phyloP scores from a whole-genome alignment of 805 yeast species.

The Kodamaea hsintzibuensis region DNA sequence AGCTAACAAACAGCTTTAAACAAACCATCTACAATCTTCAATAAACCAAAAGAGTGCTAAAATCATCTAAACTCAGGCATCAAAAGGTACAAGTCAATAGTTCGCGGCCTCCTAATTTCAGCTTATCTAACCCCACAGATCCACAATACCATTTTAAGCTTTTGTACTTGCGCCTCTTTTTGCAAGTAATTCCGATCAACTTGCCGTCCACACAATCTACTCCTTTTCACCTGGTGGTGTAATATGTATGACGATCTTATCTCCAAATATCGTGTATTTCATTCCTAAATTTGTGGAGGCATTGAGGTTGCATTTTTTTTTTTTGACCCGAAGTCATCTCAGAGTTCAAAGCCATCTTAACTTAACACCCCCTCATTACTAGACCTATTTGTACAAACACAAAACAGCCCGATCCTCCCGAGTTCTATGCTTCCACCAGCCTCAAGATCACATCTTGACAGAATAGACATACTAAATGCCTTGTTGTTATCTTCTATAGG shows the following conservation, averaged over 20 bases:
- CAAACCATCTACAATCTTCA: neutral
- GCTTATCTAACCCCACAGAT: neutral
- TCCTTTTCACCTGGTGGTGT: neutral
- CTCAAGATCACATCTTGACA: too few species aligned
- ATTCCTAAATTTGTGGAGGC: too few species aligned
- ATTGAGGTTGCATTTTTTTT: too few species aligned
- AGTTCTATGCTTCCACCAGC: too few species aligned
- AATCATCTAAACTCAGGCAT: neutral
- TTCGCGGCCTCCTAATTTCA: neutral
- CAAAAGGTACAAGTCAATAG: neutral
- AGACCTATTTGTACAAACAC: too few species aligned
- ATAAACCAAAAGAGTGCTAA: neutral
- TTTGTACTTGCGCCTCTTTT: neutral
- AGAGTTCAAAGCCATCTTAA: too few species aligned
- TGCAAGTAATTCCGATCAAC: neutral
- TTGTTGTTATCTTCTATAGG: too few species aligned
- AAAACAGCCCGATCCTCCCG: too few species aligned
- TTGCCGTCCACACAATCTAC: neutral
- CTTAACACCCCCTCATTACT: too few species aligned
- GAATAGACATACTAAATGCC: too few species aligned
- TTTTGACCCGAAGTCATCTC: too few species aligned
- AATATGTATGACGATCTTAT: neutral
- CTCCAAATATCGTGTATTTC: neutral
- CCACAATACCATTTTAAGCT: neutral
- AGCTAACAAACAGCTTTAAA: neutral